phyloP scores from a whole-genome alignment of 805 yeast species.

The Saccharomycopsis vini region DNA sequence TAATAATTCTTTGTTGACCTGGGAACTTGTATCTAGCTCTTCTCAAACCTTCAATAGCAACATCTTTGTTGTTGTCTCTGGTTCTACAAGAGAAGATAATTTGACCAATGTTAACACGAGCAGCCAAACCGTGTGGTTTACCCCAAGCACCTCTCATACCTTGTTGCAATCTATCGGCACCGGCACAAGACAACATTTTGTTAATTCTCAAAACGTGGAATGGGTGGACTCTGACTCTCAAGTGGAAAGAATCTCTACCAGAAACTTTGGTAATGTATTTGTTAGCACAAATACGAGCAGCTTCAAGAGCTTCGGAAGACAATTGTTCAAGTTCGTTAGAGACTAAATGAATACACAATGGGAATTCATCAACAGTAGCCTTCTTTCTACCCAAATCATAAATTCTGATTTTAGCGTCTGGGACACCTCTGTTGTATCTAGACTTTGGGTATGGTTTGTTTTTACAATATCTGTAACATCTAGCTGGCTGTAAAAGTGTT shows the following conservation, averaged over 20 bases:
- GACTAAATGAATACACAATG: slow-evolving; percentile 97
- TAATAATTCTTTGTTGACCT: slow-evolving; percentile 99
- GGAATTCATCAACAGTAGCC: slow-evolving; percentile 99
- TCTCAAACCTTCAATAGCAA: slow-evolving; percentile 98
- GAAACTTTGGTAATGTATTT: slow-evolving; percentile 96
- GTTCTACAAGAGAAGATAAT: slow-evolving; percentile 96
- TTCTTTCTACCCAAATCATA: slow-evolving; percentile 99
- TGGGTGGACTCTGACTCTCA: slow-evolving; percentile 99
- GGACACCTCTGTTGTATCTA: slow-evolving; percentile 99
- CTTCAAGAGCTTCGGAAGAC: slow-evolving; percentile 99
- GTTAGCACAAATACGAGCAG: slow-evolving; percentile 99
- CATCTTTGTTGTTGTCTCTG: slow-evolving; percentile 95
- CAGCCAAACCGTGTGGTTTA: slow-evolving; percentile 99
- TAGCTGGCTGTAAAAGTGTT: slow-evolving; percentile 74
- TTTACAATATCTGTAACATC: slow-evolving; percentile 99
- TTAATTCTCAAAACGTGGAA: slow-evolving; percentile 99
- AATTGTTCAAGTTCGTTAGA: slow-evolving; percentile 99
- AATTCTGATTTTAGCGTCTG: slow-evolving; percentile 99
- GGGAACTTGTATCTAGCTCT: slow-evolving; percentile 99
- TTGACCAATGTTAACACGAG: slow-evolving; percentile 98
- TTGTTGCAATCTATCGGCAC: slow-evolving; percentile 99
- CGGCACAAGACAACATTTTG: slow-evolving; percentile 99
- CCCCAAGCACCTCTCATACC: slow-evolving; percentile 99
- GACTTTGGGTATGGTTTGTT: slow-evolving; percentile 99
- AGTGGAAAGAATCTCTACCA: slow-evolving; percentile 99